These are phyloP conservation scores for Urochloa ruziziensis DNA, from an alignment of 176 grass and related monocot species.

Conservation along the genomic window DNA sequence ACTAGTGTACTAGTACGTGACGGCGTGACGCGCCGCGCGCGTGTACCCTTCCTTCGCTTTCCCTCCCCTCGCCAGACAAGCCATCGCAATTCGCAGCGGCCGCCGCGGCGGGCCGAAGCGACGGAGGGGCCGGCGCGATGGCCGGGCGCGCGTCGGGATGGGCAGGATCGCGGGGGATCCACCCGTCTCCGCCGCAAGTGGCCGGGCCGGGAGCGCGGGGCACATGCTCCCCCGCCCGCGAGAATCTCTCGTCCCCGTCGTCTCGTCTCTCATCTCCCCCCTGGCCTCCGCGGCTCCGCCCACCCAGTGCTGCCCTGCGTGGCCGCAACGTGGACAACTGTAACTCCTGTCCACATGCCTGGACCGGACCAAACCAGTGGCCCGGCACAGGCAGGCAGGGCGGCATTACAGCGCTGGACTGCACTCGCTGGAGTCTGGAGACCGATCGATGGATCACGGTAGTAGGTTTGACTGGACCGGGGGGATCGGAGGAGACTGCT, in stretches of 20 bases:
- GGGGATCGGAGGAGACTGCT: slow-evolving; percentile 5
- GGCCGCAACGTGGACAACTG: slow-evolving; percentile 71
- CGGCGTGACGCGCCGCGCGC: background rate
- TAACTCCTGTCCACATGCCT: slow-evolving; percentile 29
- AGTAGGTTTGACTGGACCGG: slow-evolving; percentile 36
- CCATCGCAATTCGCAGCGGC: too few species aligned
- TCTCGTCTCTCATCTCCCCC: too few species aligned
- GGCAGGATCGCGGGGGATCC: background rate
- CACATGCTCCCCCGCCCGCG: slow-evolving; percentile 18
- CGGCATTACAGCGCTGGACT: background rate
- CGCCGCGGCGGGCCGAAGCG: background rate
- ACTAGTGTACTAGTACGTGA: background rate
- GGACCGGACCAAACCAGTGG: background rate
- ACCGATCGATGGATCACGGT: background rate
- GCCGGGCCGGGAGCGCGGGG: background rate
- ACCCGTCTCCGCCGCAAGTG: background rate
- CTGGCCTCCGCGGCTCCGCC: background rate
- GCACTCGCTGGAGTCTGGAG: background rate
- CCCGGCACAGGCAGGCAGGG: background rate
- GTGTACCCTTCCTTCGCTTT: too few species aligned
- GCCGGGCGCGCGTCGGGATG: background rate
- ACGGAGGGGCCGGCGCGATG: background rate
- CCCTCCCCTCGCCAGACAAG: background rate
- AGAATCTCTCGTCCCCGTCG: slow-evolving; percentile 18
- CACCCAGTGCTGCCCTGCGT: slow-evolving; percentile 25